Base-by-base conservation (phyloP, 176 grass and related monocot species). In the Cenchrus fungigraminus region DNA sequence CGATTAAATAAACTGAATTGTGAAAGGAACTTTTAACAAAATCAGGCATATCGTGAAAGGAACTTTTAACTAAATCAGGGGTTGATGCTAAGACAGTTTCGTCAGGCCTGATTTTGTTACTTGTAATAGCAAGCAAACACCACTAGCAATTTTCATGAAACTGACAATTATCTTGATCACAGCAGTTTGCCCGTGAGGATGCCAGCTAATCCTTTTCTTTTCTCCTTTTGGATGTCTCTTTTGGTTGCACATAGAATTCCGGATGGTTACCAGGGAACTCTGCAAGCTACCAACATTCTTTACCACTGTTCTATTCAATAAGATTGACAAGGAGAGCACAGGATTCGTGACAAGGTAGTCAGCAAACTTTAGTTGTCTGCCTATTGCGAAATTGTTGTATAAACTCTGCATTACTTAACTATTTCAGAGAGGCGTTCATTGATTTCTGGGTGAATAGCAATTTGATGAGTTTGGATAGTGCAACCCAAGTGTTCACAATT, bases 281-380 rank as follows among this genome's bases (percentile, higher is more conserved):
- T 99, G 97, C 94, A 99, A 94, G 78, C 22, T 99, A 9, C 97
- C 97, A 1, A 92, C 93, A 54, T 99, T 96, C 86, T 87, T 96
- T 53, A 92, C 89, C n/a, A 88, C 85, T 42, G 78, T 87, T 68
- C 84, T 99, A 69, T 99, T 99, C 43, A 88, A 88, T 61, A 99
- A 91, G 86, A 94, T 99, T 9, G 91, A 96, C 54, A 87, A 83
- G 69, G 76, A 92, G 42, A 86, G 85, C 87, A 86, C 70, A 20
- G 84, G 91, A 71, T 82, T 87, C 34, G 68, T 99, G 66, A 82
- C 90, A 94, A 99, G 91, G 97, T 99, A 67, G 20, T 76, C 45
- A 22, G 60, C 31, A 68, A 64, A 71, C 37, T 66, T 42, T 70
- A 71, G 20, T 43, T 72, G 13, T 90, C 19, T 37, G 9, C n/a